phyloP scores from a whole-genome alignment of 306 rosid species.

The Begonia fuchsioides region DNA sequence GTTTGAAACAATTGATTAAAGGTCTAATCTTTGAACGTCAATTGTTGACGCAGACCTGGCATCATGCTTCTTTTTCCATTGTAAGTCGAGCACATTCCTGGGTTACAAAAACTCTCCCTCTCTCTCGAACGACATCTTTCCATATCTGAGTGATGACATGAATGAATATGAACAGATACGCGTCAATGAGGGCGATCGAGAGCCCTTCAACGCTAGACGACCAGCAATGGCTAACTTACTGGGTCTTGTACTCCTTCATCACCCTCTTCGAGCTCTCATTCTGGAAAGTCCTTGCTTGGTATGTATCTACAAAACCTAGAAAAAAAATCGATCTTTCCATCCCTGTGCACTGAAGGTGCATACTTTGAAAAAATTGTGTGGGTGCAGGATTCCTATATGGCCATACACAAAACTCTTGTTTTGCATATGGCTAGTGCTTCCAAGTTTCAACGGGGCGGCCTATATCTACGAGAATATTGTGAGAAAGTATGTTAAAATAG shows the following conservation, averaged over 20 bases:
- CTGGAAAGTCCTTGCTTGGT: slow-evolving; percentile 60
- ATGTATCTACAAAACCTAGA: slow-evolving; percentile 2
- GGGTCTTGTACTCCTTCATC: slow-evolving; percentile 69
- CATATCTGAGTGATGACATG: not conserved
- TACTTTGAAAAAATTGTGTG: not conserved
- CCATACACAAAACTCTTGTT: slow-evolving; percentile 57
- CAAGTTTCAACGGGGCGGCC: slow-evolving; percentile 84
- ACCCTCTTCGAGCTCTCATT: slow-evolving; percentile 68
- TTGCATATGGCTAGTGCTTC: slow-evolving; percentile 79
- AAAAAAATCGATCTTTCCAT: no score
- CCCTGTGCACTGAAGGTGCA: no score
- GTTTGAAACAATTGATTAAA: not conserved
- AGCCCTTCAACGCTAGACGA: slow-evolving; percentile 80
- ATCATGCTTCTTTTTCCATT: slow-evolving; percentile 77
- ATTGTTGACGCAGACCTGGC: slow-evolving; percentile 53
- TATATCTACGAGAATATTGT: slow-evolving; percentile 58
- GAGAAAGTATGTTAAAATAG: slow-evolving; percentile 54
- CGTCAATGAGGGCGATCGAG: slow-evolving; percentile 83
- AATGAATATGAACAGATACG: slow-evolving; percentile 30
- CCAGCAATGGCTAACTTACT: slow-evolving; percentile 91
- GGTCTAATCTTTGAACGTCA: slow-evolving; percentile 9
- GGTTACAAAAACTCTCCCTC: not conserved
- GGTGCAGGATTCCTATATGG: slow-evolving; percentile 70
- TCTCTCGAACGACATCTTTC: not conserved
- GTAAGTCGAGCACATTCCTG: slow-evolving; percentile 33